Evolutionary conservation across 2,329 filamentous ascomycete genomes (phyloP), one percentile per base, ranked within the genome.

Genomic region (Verticillium klebahnii): DNA sequence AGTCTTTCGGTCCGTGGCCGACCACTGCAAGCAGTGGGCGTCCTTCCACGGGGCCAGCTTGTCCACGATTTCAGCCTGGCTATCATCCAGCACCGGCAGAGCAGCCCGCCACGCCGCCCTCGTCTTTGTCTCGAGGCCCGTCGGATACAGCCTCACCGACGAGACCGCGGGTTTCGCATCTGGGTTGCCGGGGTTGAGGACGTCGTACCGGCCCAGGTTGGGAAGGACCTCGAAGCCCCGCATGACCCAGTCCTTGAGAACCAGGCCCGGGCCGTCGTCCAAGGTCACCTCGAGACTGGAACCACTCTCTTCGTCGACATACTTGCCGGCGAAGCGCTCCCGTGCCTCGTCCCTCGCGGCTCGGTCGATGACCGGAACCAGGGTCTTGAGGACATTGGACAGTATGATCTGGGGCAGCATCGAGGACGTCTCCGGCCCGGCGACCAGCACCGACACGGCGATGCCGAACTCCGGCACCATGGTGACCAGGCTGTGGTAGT

Each of bases 391-490:
- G 1, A 79, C 31, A 5, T 34, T 60, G 34, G 58, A 59, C 45
- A 64, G 17, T 2, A 45, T 45, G 17, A 15, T 3, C 15, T 5
- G 1, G 6, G 39, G 15, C 29, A 29, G 29, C 6, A 29, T 29
- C 29, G 29, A 29, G 5, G 9, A 9, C 17, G 59, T 31, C 56
- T 71, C 69, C 15, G 59, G 58, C 2, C 73, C 74, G 11, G 73
- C 75, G 0, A 71, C 71, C 57, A 83, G 66, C 12, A 82, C 66
- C 5, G 74, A 72, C 59, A 80, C 68, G 34, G 75, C 76, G 7
- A 81, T 63, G 56, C 77, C 76, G 65, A 82, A 82, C 64, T 82
- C 79, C 0, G 80, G 79, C 0, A 83, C 68, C 2, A 83, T 67
- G 19, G 71, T 74, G 0, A 81, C 65, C 2, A 71, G 65, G 3